Conservation (phyloP, 1,284 basidiomycete species). For the Pseudozyma tsukubaensis region DNA sequence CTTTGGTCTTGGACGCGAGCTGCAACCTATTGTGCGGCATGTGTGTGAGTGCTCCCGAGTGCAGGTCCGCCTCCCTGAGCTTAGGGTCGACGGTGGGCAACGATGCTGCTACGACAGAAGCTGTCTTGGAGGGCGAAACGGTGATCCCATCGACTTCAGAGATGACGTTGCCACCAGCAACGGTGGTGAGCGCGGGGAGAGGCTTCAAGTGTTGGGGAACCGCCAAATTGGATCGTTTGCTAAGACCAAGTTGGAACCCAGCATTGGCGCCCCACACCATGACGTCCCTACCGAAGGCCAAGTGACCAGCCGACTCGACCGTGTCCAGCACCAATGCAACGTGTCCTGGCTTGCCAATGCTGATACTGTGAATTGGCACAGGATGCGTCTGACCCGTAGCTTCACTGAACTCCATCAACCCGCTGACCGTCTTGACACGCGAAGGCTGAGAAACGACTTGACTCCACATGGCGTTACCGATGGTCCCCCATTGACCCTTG, state of each 20-base stretch:
- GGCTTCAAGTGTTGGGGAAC: conserved; percentile 75
- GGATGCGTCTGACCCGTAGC: conserved; percentile 71
- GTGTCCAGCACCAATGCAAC: conserved; percentile 67
- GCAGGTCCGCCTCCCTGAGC: conserved; percentile 55
- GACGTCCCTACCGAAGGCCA: conserved; percentile 72
- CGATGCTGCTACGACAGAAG: conserved; percentile 11
- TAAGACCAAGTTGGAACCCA: conserved; percentile 75
- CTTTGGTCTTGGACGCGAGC: conserved; percentile 51
- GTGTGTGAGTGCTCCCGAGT: conserved; percentile 59
- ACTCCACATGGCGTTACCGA: conserved; percentile 84
- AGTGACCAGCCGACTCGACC: conserved; percentile 52
- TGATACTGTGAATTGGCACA: conserved; percentile 78
- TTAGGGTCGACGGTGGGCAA: conserved; percentile 26
- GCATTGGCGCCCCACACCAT: conserved; percentile 71
- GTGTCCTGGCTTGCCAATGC: conserved; percentile 78
- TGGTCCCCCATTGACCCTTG: conserved; percentile 83
- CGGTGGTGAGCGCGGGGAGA: conserved; percentile 67
- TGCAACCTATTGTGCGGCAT: conserved; percentile 65
- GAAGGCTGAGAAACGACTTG: conserved; percentile 80
- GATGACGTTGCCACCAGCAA: conserved; percentile 22
- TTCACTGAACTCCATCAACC: conserved; percentile 73
- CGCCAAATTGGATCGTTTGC: conserved; percentile 80
- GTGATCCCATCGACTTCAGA: conserved; percentile 35
- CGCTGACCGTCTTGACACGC: conserved; percentile 83
- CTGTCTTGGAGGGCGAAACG: conserved; percentile 21